phyloP scores from a whole-genome alignment of 2,329 filamentous ascomycete genomes.

The Arthrobotrys megalospora region DNA sequence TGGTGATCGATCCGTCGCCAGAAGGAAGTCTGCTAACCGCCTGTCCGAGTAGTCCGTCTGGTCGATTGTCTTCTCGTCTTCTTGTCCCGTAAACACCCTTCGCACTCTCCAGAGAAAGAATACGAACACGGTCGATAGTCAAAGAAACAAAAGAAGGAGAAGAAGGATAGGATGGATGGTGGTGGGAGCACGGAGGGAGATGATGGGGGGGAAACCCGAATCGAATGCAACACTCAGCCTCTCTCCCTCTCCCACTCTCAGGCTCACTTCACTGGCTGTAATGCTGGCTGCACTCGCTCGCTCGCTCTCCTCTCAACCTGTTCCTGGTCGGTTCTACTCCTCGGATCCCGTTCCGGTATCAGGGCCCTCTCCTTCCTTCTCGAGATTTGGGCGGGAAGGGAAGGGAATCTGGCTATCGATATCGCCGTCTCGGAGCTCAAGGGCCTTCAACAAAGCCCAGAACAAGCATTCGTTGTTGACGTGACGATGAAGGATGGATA shows the following conservation, averaged over 20 bases:
- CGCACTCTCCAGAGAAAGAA: conserved; percentile 26
- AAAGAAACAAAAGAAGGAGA: conserved; percentile 11
- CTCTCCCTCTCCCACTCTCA: conserved; percentile 11
- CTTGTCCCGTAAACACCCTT: conserved; percentile 17
- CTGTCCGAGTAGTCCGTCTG: background rate
- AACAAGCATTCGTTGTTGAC: conserved; percentile 3
- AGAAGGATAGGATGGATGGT: conserved; percentile 18
- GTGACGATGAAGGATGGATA: conserved; percentile 22
- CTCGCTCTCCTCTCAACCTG: conserved; percentile 23
- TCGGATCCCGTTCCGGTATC: conserved; percentile 32
- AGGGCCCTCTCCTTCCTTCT: conserved; percentile 17
- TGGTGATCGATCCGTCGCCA: conserved; percentile 53
- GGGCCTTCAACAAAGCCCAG: background rate
- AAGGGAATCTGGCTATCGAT: conserved; percentile 31
- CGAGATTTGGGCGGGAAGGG: background rate
- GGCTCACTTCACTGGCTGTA: conserved; percentile 1
- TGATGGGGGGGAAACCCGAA: conserved; percentile 34
- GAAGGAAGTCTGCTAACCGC: conserved; percentile 37
- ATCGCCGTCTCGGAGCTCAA: conserved; percentile 10
- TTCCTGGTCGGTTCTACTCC: conserved; percentile 19
- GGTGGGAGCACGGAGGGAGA: conserved; percentile 39
- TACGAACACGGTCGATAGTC: conserved; percentile 14
- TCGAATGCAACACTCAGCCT: conserved; percentile 37
- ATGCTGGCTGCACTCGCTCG: conserved; percentile 5
- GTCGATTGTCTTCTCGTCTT: background rate